Evolutionary conservation across 331 rosid species (phyloP).

Genomic region (Malus hybrid): DNA sequence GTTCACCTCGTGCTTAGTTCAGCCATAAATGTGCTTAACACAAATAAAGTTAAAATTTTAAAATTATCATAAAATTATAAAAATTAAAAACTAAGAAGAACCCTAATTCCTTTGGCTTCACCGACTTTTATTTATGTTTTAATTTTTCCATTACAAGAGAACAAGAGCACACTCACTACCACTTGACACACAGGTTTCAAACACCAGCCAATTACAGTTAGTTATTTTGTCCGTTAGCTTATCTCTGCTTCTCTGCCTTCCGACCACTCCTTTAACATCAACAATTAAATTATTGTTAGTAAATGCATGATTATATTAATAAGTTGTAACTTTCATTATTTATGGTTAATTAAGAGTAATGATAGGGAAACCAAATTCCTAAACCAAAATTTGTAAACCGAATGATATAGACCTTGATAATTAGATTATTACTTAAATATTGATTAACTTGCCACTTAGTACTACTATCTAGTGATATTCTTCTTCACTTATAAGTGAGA

Average conservation of each 20-base stretch:
- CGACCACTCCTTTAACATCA: not conserved
- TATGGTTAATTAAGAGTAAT: constrained; percentile 12
- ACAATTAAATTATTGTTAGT: not conserved
- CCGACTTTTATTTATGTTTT: constrained; percentile 22
- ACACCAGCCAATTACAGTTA: constrained; percentile 5
- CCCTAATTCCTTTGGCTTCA: constrained; percentile 19
- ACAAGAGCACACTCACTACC: constrained; percentile 28
- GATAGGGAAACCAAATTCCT: not conserved
- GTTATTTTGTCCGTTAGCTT: constrained; percentile 1
- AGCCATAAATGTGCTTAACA: constrained; percentile 37
- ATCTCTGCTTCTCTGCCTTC: not conserved
- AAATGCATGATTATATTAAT: constrained; percentile 34
- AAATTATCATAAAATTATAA: not conserved
- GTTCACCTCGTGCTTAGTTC: constrained; percentile 66
- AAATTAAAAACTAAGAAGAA: constrained; percentile 9
- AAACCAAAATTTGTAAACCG: no score
- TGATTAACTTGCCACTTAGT: no score
- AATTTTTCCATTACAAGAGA: constrained; percentile 1
- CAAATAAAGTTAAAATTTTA: constrained; percentile 13
- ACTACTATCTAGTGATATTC: no score
- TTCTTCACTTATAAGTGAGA: no score
- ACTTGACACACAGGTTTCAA: not conserved
- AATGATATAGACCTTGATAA: no score
- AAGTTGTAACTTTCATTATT: constrained; percentile 4
- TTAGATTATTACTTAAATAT: no score